Evolutionary conservation across 345 rosid genomes (phyloP).

Genomic region (Aurinia saxatilis): DNA sequence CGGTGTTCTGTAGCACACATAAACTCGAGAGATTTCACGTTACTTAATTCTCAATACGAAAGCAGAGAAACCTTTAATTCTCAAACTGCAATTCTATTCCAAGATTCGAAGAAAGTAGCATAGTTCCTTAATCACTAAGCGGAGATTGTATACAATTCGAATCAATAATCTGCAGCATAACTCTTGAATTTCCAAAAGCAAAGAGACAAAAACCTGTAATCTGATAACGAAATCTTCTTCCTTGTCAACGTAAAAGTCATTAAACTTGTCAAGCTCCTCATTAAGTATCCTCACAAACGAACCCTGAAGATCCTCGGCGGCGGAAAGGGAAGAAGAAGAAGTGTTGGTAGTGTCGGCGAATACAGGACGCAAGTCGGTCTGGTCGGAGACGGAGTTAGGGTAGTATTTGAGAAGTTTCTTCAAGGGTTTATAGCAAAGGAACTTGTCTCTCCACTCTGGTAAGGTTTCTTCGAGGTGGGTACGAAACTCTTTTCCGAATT

Average conservation of each 20-base stretch:
- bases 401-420: conserved; percentile 72
- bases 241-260: conserved; percentile 82
- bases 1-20: no score
- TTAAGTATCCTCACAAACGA: conserved; percentile 72
- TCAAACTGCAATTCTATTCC: background rate
- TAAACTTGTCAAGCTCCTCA: conserved; percentile 91
- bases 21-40: no score
- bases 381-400: conserved; percentile 32
- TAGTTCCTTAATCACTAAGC: no score
- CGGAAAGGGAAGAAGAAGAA: conserved; percentile 11
- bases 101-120: no score
- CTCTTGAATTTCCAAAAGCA: background rate
- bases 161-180: background rate
- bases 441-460: conserved; percentile 96
- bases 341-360: conserved; percentile 23
- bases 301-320: conserved; percentile 36
- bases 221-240: conserved; percentile 88
- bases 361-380: conserved; percentile 7
- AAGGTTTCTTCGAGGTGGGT: conserved; percentile 85
- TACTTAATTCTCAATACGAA: background rate
- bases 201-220: conserved; percentile 45
- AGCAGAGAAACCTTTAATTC: background rate
- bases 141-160: no score
- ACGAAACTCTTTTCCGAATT: conserved; percentile 86
- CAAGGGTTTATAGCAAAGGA: conserved; percentile 85